Conservation (phyloP, 2,329 filamentous ascomycete species). For the Xylariaceae sp. region DNA sequence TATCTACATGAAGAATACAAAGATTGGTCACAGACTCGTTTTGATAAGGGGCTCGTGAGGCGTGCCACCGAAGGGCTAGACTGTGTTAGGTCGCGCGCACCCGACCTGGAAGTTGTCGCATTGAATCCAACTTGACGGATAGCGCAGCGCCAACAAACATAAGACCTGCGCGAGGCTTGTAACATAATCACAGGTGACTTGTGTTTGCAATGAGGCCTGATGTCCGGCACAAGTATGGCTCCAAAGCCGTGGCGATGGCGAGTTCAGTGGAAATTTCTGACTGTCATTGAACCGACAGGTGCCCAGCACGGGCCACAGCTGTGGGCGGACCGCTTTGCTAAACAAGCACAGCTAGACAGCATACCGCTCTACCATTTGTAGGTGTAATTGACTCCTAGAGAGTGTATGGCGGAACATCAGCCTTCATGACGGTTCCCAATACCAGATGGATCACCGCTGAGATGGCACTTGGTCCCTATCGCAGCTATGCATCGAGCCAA, state of each 20-base stretch:
- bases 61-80: conserved; percentile 3
- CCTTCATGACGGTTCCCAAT: too few relatives aligned
- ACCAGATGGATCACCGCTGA: too few relatives aligned
- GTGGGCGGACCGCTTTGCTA: neutral
- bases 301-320: neutral
- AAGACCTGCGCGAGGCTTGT: conserved; percentile 22
- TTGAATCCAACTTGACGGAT: conserved; percentile 10
- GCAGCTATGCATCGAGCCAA: too few relatives aligned
- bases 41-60: conserved; percentile 7
- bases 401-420: too few relatives aligned
- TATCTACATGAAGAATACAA: conserved; percentile 7
- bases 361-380: too few relatives aligned
- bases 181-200: conserved; percentile 17
- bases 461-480: too few relatives aligned
- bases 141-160: conserved; percentile 29
- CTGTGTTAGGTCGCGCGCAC: conserved; percentile 8
- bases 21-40: conserved; percentile 18
- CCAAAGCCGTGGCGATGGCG: neutral
- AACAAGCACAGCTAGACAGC: neutral
- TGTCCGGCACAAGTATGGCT: neutral
- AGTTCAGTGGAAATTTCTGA: neutral
- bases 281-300: neutral
- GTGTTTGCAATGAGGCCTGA: neutral
- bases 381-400: too few relatives aligned
- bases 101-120: conserved; percentile 5